A percentile compares a stretch with the other conserved stretches of the same genome.
phyloP scores from a whole-genome alignment of 2,329 filamentous ascomycete species.

The Verruconis gallopava region DNA sequence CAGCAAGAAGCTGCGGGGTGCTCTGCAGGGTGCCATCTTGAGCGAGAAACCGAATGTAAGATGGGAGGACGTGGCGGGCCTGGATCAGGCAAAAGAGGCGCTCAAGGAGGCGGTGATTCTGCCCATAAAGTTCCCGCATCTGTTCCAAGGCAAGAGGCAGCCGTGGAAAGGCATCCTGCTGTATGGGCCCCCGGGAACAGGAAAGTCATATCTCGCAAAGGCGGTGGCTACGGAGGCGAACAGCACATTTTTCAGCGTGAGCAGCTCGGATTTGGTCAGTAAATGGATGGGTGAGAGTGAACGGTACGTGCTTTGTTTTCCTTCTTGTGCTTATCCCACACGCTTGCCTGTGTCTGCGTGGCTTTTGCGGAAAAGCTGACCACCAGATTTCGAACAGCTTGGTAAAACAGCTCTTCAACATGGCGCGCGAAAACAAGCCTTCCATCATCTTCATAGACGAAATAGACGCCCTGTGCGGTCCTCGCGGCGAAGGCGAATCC shows the following conservation, averaged over 20 bases:
- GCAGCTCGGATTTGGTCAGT: slow-evolving; percentile 90
- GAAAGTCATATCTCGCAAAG: slow-evolving; percentile 95
- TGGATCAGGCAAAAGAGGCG: slow-evolving; percentile 90
- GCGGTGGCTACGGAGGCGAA: slow-evolving; percentile 97
- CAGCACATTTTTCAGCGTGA: slow-evolving; percentile 98
- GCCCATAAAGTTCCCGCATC: slow-evolving; percentile 94
- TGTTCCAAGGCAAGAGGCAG: slow-evolving; percentile 91
- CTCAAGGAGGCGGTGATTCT: slow-evolving; percentile 95
- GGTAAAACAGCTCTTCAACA: slow-evolving; percentile 92
- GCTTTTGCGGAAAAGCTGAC: slow-evolving; percentile 11
- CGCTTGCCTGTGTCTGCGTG: too few species aligned
- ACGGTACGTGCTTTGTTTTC: slow-evolving; percentile 45
- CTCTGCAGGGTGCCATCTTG: slow-evolving; percentile 81
- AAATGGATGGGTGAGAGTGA: slow-evolving; percentile 99
- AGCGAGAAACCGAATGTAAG: slow-evolving; percentile 92
- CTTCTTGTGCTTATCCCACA: not conserved
- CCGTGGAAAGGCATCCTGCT: slow-evolving; percentile 97
- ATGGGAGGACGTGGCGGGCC: slow-evolving; percentile 95
- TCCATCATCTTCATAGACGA: slow-evolving; percentile 99
- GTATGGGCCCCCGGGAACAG: slow-evolving; percentile 91
- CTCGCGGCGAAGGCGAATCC: slow-evolving; percentile 86
- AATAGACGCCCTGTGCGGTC: slow-evolving; percentile 90
- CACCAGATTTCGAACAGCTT: slow-evolving; percentile 44
- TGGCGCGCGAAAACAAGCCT: slow-evolving; percentile 95
- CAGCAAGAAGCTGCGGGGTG: slow-evolving; percentile 85